Evolutionary conservation across 2,329 filamentous ascomycete genomes (phyloP), one percentile per base, ranked within the genome.

Genomic region (Exserohilum rostratum): DNA sequence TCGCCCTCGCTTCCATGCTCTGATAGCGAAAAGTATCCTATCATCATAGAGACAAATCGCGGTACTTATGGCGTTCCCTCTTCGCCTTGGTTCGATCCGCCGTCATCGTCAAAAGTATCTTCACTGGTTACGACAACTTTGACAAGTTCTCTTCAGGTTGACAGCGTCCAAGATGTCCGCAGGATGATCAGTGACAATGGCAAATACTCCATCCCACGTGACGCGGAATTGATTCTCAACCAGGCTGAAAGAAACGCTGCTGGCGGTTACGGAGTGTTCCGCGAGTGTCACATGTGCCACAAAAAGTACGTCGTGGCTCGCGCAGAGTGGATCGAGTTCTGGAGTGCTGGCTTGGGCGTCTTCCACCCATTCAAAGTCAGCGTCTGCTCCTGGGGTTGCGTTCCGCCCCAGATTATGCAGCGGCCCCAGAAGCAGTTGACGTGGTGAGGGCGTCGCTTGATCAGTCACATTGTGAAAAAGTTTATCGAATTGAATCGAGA

Each of bases 281-380:
- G 61, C 13, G 48, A 53, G 13, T 74, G 71, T 31, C 64, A 70
- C 31, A 38, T 51, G 10, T 74, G 72, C 46, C 60, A 57, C 10
- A 66, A 62, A 17, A 46, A 64, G 6, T 74, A 68, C 45, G 48
- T 71, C n/a, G 55, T 71, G 3, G 50, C 69, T 1, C 51, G 65
- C 27, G 70, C 70, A 2, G 66, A 68, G 46, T 73, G 71, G 72
- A 48, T 73, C 5, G 71, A 74, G 43, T 71, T 68, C 31, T 73
- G 70, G 69, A 52, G 39, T 29, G 39, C 31, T 2, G 30, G 35
- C 3, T 33, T 30, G 6, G 53, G 30, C 5, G 45, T 59, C 1
- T 57, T 65, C 12, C 40, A 65, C 11, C 68, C 69, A 0, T 55
- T 71, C 29, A 64, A 60, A 40, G 56, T 70, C 17, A 57, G 59